Conservation (phyloP, 2,329 filamentous ascomycete species). For the Parafenestella ontariensis region DNA sequence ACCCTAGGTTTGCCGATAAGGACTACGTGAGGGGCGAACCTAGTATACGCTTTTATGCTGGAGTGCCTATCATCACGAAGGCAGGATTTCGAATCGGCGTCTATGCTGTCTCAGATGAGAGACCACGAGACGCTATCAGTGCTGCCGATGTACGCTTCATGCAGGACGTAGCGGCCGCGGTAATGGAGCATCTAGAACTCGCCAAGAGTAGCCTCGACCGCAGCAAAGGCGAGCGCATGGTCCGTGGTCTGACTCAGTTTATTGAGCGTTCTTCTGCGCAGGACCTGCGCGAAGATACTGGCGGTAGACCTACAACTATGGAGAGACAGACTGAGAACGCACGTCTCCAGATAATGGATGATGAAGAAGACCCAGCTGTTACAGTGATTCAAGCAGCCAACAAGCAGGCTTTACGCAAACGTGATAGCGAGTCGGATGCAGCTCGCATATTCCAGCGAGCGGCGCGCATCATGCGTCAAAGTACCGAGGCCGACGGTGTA, state of each 20-base stretch:
- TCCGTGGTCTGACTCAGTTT: slow-evolving; percentile 43
- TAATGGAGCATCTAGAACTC: slow-evolving; percentile 43
- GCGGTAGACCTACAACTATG: slow-evolving; percentile 32
- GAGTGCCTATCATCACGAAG: slow-evolving; percentile 40
- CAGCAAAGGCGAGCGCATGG: slow-evolving; percentile 39
- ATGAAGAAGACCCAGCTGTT: slow-evolving; percentile 21
- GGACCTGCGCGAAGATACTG: slow-evolving; percentile 22
- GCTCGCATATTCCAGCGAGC: slow-evolving; percentile 45
- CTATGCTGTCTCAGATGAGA: slow-evolving; percentile 41
- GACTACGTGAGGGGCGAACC: slow-evolving; percentile 37
- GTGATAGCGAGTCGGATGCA: slow-evolving; percentile 30
- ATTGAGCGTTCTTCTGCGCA: slow-evolving; percentile 40
- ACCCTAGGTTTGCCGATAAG: slow-evolving; percentile 30
- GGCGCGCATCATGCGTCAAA: slow-evolving; percentile 44
- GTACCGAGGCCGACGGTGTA: slow-evolving; percentile 42
- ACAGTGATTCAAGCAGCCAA: slow-evolving; percentile 8
- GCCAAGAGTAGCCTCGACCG: slow-evolving; percentile 36
- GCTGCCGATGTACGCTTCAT: slow-evolving; percentile 38
- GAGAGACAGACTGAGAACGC: slow-evolving; percentile 45
- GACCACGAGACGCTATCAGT: slow-evolving; percentile 30
- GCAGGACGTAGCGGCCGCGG: slow-evolving; percentile 39
- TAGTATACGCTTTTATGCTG: slow-evolving; percentile 42
- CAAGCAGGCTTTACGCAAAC: slow-evolving; percentile 29
- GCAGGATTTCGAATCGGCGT: slow-evolving; percentile 42
- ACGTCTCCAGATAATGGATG: slow-evolving; percentile 34